Percentiles rank a stretch among this genome's conserved stretches.
phyloP scores from a whole-genome alignment of 2,329 filamentous ascomycete genomes.

The Trichoderma koningiopsis region DNA sequence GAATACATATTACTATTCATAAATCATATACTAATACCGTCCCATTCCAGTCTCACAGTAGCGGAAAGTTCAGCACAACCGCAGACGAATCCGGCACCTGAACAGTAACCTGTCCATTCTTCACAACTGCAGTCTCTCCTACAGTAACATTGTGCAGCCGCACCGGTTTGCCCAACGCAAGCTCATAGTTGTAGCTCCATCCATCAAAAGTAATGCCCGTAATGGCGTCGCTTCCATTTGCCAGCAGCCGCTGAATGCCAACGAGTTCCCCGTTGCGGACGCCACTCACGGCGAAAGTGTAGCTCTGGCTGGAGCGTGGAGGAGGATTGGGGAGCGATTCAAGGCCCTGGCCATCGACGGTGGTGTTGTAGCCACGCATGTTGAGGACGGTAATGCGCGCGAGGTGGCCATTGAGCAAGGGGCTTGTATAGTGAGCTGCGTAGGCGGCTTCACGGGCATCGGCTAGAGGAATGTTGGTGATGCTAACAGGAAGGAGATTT shows the following conservation, averaged over 20 bases:
- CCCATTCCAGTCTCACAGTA: neutral
- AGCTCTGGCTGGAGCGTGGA: slow-evolving; percentile 36
- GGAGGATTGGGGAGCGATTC: slow-evolving; percentile 32
- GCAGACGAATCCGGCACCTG: slow-evolving; percentile 49
- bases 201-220: slow-evolving; percentile 64
- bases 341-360: slow-evolving; percentile 43
- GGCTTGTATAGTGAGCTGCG: slow-evolving; percentile 49
- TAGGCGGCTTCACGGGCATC: slow-evolving; percentile 54
- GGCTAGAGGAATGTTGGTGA: slow-evolving; percentile 51
- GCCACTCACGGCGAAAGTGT: slow-evolving; percentile 48
- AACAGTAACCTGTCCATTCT: slow-evolving; percentile 42
- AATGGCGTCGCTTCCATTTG: slow-evolving; percentile 66
- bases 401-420: slow-evolving; percentile 41
- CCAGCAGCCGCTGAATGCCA: slow-evolving; percentile 52
- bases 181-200: slow-evolving; percentile 62
- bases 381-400: slow-evolving; percentile 58
- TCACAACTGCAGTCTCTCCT: slow-evolving; percentile 46
- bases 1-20: slow-evolving; percentile 7
- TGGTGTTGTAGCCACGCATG: slow-evolving; percentile 61
- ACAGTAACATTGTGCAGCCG: slow-evolving; percentile 57
- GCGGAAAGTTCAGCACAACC: slow-evolving; percentile 40
- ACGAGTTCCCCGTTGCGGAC: slow-evolving; percentile 34
- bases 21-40: neutral
- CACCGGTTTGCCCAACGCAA: slow-evolving; percentile 56
- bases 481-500: slow-evolving; percentile 40